These are phyloP conservation scores for Jacaranda mimosifolia DNA, from an alignment of 257 asterid species.

Conservation along the genomic window DNA sequence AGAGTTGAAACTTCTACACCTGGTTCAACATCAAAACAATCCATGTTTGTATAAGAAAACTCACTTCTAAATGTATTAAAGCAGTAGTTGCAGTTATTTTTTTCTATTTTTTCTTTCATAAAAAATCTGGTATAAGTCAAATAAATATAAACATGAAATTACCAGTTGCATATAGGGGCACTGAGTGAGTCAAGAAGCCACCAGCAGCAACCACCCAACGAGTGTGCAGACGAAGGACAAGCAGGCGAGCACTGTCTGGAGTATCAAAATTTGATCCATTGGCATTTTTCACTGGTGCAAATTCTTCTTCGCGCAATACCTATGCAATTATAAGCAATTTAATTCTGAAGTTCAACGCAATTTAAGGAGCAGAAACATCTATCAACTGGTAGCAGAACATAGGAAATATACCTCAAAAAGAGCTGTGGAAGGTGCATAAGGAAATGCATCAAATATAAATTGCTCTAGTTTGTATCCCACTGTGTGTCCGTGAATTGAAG, in stretches of 20 bases:
- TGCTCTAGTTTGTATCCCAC: slow-evolving; percentile 90
- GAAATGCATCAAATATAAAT: slow-evolving; percentile 94
- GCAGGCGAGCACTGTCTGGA: slow-evolving; percentile 92
- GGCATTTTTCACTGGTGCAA: slow-evolving; percentile 95
- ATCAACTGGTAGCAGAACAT: background rate
- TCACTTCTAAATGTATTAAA: slow-evolving; percentile 3
- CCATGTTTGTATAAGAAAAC: background rate
- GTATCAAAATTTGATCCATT: slow-evolving; percentile 93
- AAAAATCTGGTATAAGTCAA: background rate
- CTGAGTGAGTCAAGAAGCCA: slow-evolving; percentile 97
- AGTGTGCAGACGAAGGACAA: slow-evolving; percentile 89
- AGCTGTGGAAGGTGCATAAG: slow-evolving; percentile 89
- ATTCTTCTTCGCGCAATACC: slow-evolving; percentile 95
- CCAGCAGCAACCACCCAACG: slow-evolving; percentile 99
- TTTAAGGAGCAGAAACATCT: background rate
- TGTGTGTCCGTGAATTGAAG: slow-evolving; percentile 85
- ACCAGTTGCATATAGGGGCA: slow-evolving; percentile 93
- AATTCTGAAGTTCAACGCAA: background rate
- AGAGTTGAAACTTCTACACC: slow-evolving; percentile 97
- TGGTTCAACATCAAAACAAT: slow-evolving; percentile 35
- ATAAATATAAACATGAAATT: slow-evolving; percentile 17
- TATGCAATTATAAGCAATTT: slow-evolving; percentile 27
- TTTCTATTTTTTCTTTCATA: background rate
- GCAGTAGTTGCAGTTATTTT: background rate
- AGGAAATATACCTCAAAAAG: slow-evolving; percentile 78